These are phyloP conservation scores for Phialophora verrucosa DNA, from an alignment of 2,329 filamentous ascomycete genomes.

Conservation along the genomic window DNA sequence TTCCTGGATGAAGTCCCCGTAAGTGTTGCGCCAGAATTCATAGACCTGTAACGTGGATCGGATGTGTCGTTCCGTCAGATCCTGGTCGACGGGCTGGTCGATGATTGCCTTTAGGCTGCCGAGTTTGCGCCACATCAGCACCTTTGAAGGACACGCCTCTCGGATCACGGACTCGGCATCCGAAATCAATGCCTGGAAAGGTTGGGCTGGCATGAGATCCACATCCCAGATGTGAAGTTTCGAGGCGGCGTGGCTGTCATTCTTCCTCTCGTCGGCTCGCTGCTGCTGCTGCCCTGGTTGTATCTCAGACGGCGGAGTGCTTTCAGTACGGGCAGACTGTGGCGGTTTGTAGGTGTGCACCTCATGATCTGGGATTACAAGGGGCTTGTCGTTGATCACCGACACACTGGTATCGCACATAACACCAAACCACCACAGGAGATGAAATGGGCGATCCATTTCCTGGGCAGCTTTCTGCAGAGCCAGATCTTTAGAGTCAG, in stretches of 20 bases:
- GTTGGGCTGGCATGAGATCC: neutral
- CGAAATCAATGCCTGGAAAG: neutral
- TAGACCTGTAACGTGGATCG: conserved; percentile 10
- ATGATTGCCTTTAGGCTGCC: neutral
- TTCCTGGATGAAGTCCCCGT: conserved; percentile 9
- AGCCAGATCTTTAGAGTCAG: neutral
- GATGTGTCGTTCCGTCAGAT: conserved; percentile 7
- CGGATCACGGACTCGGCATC: too few relatives aligned
- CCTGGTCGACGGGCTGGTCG: neutral
- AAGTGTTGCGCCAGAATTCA: conserved; percentile 6
- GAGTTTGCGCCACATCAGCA: conserved; percentile 18
- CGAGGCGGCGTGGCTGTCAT: neutral
- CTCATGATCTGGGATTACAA: conserved; percentile 11
- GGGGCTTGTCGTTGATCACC: conserved; percentile 4
- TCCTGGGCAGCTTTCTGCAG: neutral
- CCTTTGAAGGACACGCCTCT: conserved; percentile 13
- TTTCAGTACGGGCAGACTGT: conserved; percentile 6
- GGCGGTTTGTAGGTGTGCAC: neutral
- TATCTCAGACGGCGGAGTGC: too few relatives aligned
- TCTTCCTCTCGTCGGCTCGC: too few relatives aligned
- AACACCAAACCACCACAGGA: conserved; percentile 18
- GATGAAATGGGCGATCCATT: conserved; percentile 6
- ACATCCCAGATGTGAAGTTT: neutral
- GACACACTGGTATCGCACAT: conserved; percentile 19
- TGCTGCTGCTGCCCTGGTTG: too few relatives aligned